Conservation (phyloP, 345 rosid genomes). For the Ricinus communis region DNA sequence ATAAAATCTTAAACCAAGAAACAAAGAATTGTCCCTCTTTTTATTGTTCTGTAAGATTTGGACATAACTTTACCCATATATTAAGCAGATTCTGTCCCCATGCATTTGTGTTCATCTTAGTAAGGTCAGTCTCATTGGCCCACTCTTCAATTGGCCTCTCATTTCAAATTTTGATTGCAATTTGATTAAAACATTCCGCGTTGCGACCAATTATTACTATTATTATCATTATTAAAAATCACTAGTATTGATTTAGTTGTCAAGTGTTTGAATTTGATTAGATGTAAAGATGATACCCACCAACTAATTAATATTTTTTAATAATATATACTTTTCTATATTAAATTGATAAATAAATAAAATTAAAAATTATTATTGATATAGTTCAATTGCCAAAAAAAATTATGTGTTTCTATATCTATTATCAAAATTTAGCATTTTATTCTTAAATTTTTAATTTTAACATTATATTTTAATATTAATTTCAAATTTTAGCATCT, state of each 20-base stretch:
- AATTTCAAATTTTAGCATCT: too few relatives aligned
- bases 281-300: background rate
- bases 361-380: too few relatives aligned
- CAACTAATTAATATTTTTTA: background rate
- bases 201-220: background rate
- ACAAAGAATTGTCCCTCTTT: background rate
- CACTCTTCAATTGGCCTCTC: background rate
- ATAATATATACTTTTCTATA: too few relatives aligned
- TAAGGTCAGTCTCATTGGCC: background rate
- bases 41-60: background rate
- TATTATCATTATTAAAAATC: too few relatives aligned
- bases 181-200: slow-evolving; percentile 2
- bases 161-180: slow-evolving; percentile 1
- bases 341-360: too few relatives aligned
- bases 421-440: too few relatives aligned
- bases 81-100: slow-evolving; percentile 12
- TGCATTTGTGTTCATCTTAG: background rate
- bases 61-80: background rate
- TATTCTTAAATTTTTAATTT: too few relatives aligned
- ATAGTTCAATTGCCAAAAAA: too few relatives aligned
- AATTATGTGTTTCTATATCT: too few relatives aligned
- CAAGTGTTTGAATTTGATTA: slow-evolving; percentile 8
- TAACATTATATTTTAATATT: too few relatives aligned
- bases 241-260: background rate
- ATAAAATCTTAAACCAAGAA: background rate